These are phyloP conservation scores for Thelephora ganbajun DNA, from an alignment of 768 basidiomycete species.

Conservation along the genomic window DNA sequence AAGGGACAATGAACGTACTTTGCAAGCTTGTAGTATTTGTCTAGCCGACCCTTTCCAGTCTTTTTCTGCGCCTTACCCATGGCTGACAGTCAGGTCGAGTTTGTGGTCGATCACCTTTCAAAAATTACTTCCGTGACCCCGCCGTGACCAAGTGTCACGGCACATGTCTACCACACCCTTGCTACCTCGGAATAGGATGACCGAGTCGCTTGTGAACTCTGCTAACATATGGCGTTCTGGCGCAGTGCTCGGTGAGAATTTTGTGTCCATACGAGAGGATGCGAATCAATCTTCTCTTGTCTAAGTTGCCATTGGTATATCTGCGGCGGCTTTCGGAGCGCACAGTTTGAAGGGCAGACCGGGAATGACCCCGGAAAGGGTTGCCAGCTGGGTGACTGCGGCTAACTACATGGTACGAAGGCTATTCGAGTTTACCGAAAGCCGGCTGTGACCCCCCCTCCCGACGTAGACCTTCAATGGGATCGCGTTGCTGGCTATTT, in stretches of 20 bases:
- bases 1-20: conserved; percentile 32
- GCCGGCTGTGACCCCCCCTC: not conserved
- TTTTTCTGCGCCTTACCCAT: conserved; percentile 65
- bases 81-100: not conserved
- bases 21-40: conserved; percentile 95
- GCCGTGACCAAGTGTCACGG: conserved; percentile 10
- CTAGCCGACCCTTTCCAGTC: conserved; percentile 89
- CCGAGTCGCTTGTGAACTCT: conserved; percentile 6
- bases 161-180: conserved; percentile 14
- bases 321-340: conserved; percentile 55
- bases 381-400: conserved; percentile 51
- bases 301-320: conserved; percentile 33
- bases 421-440: not conserved
- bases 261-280: conserved; percentile 1
- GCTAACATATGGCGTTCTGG: conserved; percentile 15
- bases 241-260: conserved; percentile 12
- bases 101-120: no score
- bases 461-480: conserved; percentile 48
- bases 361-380: conserved; percentile 33
- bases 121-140: no score
- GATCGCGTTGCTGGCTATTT: conserved; percentile 45
- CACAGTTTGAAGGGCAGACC: conserved; percentile 39
- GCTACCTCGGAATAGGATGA: conserved; percentile 6
- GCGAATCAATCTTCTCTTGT: not conserved
- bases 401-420: conserved; percentile 43